Percentiles rank a stretch among this genome's conserved stretches.
phyloP scores from a whole-genome alignment of 1,284 basidiomycete species.

The Irpex sp. region DNA sequence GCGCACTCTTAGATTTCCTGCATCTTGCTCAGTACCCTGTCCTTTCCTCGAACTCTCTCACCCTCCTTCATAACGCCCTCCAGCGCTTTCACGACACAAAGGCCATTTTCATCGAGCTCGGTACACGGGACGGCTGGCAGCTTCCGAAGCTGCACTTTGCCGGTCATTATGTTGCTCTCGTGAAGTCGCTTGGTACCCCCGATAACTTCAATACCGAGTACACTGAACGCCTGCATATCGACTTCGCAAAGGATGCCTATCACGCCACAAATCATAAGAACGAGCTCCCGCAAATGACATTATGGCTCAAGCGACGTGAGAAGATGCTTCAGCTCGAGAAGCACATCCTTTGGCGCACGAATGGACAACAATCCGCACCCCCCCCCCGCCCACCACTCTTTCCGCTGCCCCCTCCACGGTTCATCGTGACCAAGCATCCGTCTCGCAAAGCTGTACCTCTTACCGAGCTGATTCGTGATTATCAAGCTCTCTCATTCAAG shows the following conservation, averaged over 20 bases:
- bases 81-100: slow-evolving; percentile 29
- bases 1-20: slow-evolving; percentile 22
- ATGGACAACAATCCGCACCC: slow-evolving; percentile 20
- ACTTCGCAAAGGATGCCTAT: slow-evolving; percentile 28
- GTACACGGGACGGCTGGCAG: slow-evolving; percentile 17
- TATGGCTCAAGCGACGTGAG: slow-evolving; percentile 28
- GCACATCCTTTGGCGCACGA: not conserved
- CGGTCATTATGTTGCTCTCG: slow-evolving; percentile 20
- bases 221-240: slow-evolving; percentile 28
- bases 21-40: slow-evolving; percentile 25
- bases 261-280: slow-evolving; percentile 30
- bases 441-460: slow-evolving; percentile 18
- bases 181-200: slow-evolving; percentile 18
- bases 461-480: slow-evolving; percentile 15
- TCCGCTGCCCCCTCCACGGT: not conserved
- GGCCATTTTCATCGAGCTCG: slow-evolving; percentile 15
- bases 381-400: slow-evolving; percentile 1
- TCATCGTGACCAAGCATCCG: slow-evolving; percentile 23
- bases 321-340: slow-evolving; percentile 14
- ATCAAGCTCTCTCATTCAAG: slow-evolving; percentile 23
- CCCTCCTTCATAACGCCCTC: slow-evolving; percentile 18
- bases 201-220: slow-evolving; percentile 28
- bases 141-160: slow-evolving; percentile 28
- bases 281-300: slow-evolving; percentile 32
- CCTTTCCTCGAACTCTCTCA: slow-evolving; percentile 22